These are phyloP conservation scores for Suhomyces chickasaworum DNA, from an alignment of 1,139 yeast species.

Conservation along the genomic window DNA sequence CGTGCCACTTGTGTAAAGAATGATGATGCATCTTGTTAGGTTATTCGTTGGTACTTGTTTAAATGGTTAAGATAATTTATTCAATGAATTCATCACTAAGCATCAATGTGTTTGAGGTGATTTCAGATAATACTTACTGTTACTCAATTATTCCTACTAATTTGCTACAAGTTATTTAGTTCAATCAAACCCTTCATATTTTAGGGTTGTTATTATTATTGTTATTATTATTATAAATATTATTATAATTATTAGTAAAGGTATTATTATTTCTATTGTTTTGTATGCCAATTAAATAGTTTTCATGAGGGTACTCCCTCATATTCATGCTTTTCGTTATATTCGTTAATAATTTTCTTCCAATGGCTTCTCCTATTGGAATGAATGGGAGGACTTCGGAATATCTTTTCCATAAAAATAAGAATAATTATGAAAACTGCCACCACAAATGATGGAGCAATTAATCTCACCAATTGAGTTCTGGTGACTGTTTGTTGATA, in stretches of 20 bases:
- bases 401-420: slow-evolving; percentile 34
- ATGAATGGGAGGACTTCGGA: slow-evolving; percentile 41
- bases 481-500: slow-evolving; percentile 59
- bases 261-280: not conserved
- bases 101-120: too few relatives aligned
- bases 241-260: too few relatives aligned
- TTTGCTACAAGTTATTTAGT: not conserved
- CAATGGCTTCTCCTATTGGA: slow-evolving; percentile 44
- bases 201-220: too few relatives aligned
- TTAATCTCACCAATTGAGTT: slow-evolving; percentile 60
- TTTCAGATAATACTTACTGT: too few relatives aligned
- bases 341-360: slow-evolving; percentile 40
- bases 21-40: not conserved
- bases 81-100: not conserved
- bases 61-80: not conserved
- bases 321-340: slow-evolving; percentile 40
- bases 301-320: slow-evolving; percentile 48
- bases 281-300: not conserved
- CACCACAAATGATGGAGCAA: slow-evolving; percentile 67
- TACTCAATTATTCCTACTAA: not conserved
- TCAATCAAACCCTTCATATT: not conserved
- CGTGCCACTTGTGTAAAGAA: not conserved
- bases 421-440: slow-evolving; percentile 38
- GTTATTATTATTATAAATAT: too few relatives aligned
- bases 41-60: not conserved